Percentiles rank a stretch among this genome's conserved stretches.
These are phyloP conservation scores for Phragmites australis DNA, from an alignment of 176 grass and related monocot species.

Conservation along the genomic window DNA sequence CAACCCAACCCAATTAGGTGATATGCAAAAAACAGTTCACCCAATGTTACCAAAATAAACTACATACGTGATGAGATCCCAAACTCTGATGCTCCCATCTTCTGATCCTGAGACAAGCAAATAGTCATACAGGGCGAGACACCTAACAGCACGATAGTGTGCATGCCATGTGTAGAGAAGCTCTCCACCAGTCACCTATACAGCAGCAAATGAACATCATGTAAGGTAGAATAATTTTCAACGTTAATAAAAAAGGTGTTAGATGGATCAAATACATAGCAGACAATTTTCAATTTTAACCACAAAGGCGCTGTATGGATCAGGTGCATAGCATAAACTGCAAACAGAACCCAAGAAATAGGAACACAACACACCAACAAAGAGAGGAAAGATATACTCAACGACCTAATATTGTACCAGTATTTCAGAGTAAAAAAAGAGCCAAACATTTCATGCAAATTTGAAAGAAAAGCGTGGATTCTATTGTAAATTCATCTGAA, in stretches of 20 bases:
- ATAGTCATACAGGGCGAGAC: constrained; percentile 70
- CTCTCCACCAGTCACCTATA: constrained; percentile 77
- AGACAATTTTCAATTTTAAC: not conserved
- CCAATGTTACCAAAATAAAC: constrained; percentile 26
- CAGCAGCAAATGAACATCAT: not conserved
- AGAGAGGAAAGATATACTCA: constrained; percentile 1
- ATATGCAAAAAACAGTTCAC: constrained; percentile 9
- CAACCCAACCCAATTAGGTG: constrained; percentile 23
- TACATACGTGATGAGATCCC: constrained; percentile 82
- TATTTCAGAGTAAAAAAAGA: not conserved
- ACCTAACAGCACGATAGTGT: constrained; percentile 79
- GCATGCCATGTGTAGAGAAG: constrained; percentile 73
- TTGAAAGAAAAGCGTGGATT: not conserved
- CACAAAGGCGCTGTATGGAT: not conserved
- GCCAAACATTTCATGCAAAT: not conserved
- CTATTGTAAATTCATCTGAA: not conserved
- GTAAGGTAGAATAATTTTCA: not conserved
- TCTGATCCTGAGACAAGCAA: constrained; percentile 76
- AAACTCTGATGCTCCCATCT: constrained; percentile 78
- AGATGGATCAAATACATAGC: not conserved
- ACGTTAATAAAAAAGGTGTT: not conserved
- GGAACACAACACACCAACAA: not conserved
- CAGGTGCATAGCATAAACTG: not conserved
- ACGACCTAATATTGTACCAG: not conserved
- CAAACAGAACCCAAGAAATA: constrained; percentile 11